Evolutionary conservation across 225 moss, liverwort and hornwort species (phyloP).

Genomic region (Sphagnum tenellum): DNA sequence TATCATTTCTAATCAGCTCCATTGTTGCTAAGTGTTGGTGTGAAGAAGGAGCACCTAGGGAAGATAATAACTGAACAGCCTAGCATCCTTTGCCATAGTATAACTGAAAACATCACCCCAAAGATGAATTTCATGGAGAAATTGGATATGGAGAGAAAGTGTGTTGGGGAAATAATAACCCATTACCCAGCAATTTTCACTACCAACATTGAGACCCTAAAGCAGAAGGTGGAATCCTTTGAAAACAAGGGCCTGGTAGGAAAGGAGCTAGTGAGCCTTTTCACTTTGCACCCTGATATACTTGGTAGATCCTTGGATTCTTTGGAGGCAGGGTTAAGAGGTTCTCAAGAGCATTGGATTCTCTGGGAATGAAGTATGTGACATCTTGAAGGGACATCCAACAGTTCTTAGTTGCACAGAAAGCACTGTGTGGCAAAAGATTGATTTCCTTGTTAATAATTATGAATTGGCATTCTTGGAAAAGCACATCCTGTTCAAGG

Average conservation of each 20-base stretch:
- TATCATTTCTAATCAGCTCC: too few species aligned
- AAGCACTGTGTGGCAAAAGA: constrained; percentile 26
- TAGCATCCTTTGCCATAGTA: constrained; percentile 30
- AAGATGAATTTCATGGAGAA: constrained; percentile 34
- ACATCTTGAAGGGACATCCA: constrained; percentile 36
- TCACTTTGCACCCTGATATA: constrained; percentile 35
- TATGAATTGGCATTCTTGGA: constrained; percentile 35
- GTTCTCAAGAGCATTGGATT: constrained; percentile 27
- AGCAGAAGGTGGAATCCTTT: constrained; percentile 27
- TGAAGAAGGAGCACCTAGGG: constrained; percentile 26
- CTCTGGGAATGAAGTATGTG: constrained; percentile 22
- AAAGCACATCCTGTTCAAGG: too few species aligned
- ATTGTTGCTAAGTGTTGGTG: constrained; percentile 27
- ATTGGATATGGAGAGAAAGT: constrained; percentile 25
- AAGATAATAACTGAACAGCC: constrained; percentile 39
- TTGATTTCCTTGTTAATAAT: constrained; percentile 27
- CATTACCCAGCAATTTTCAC: constrained; percentile 31
- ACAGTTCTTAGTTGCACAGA: constrained; percentile 34
- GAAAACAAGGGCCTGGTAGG: constrained; percentile 22
- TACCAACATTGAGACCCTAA: constrained; percentile 22
- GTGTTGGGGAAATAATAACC: constrained; percentile 33
- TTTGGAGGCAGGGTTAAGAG: constrained; percentile 25
- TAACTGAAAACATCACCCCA: constrained; percentile 26
- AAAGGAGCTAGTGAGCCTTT: constrained; percentile 30
- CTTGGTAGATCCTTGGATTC: constrained; percentile 36